phyloP scores from a whole-genome alignment of 768 basidiomycete genomes.

The Calvatia gigantea region DNA sequence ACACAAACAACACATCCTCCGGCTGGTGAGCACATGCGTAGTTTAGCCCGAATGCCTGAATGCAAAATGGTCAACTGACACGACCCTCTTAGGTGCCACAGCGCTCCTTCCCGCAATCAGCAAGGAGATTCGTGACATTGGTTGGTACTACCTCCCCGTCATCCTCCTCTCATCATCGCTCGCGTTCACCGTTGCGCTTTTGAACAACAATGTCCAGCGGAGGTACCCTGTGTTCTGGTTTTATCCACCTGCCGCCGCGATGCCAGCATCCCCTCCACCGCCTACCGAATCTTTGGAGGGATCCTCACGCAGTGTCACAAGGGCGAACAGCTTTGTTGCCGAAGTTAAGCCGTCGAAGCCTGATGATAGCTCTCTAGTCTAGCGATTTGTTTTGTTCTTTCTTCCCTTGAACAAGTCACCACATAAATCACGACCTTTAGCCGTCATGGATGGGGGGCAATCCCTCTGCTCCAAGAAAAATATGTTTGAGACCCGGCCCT shows the following conservation, averaged over 20 bases:
- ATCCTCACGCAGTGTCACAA: no score
- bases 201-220: constrained; percentile 49
- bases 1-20: constrained; percentile 52
- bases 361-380: no score
- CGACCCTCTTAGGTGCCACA: constrained; percentile 36
- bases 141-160: constrained; percentile 53
- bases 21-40: constrained; percentile 40
- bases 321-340: no score
- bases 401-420: no score
- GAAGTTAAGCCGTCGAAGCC: no score
- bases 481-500: no score
- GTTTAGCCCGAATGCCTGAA: not conserved
- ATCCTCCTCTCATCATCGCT: constrained; percentile 45
- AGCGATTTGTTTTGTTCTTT: no score
- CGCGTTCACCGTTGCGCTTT: no score
- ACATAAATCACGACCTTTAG: no score
- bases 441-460: no score
- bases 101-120: constrained; percentile 46
- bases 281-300: no score
- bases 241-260: constrained; percentile 14
- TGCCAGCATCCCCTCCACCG: constrained; percentile 5
- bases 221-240: constrained; percentile 51
- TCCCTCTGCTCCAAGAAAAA: no score
- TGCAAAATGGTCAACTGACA: not conserved
- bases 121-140: constrained; percentile 37